Conservation (phyloP, 2,329 filamentous ascomycete species). For the Verticillium tricorpus region DNA sequence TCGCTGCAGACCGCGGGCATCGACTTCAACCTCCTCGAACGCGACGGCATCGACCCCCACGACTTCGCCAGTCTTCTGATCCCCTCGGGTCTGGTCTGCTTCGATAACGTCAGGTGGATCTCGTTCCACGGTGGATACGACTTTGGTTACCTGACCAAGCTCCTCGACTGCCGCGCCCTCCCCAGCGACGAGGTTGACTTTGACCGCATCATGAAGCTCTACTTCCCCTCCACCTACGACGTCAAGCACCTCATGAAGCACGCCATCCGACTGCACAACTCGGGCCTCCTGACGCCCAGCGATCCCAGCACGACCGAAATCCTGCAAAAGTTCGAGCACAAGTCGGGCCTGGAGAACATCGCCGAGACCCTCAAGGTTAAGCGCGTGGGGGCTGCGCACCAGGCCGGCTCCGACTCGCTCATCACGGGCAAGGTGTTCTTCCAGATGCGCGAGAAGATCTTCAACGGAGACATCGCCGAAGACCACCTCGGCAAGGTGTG, state of each 20-base stretch:
- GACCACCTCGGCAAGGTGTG: slow-evolving; percentile 89
- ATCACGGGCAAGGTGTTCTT: slow-evolving; percentile 95
- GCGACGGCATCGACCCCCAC: slow-evolving; percentile 84
- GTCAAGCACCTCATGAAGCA: slow-evolving; percentile 97
- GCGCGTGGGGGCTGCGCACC: slow-evolving; percentile 81
- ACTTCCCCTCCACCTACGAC: slow-evolving; percentile 91
- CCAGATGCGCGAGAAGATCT: slow-evolving; percentile 84
- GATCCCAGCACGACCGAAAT: slow-evolving; percentile 67
- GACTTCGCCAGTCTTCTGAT: slow-evolving; percentile 88
- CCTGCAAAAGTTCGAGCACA: slow-evolving; percentile 79
- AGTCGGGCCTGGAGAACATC: slow-evolving; percentile 88
- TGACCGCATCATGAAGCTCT: slow-evolving; percentile 81
- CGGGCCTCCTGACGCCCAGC: slow-evolving; percentile 56
- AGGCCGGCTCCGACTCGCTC: slow-evolving; percentile 89
- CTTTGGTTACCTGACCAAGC: slow-evolving; percentile 94
- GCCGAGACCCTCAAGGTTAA: slow-evolving; percentile 90
- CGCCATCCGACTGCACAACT: slow-evolving; percentile 66
- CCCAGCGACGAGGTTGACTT: slow-evolving; percentile 90
- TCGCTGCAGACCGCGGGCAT: slow-evolving; percentile 89
- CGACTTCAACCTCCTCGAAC: slow-evolving; percentile 78
- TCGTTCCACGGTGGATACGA: slow-evolving; percentile 98
- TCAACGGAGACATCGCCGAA: slow-evolving; percentile 73
- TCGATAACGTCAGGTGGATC: slow-evolving; percentile 89
- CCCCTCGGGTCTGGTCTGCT: slow-evolving; percentile 84
- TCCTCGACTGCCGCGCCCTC: slow-evolving; percentile 76